Base-by-base conservation (phyloP, 1,139 yeast genomes). In the Protomyces inouyei region DNA sequence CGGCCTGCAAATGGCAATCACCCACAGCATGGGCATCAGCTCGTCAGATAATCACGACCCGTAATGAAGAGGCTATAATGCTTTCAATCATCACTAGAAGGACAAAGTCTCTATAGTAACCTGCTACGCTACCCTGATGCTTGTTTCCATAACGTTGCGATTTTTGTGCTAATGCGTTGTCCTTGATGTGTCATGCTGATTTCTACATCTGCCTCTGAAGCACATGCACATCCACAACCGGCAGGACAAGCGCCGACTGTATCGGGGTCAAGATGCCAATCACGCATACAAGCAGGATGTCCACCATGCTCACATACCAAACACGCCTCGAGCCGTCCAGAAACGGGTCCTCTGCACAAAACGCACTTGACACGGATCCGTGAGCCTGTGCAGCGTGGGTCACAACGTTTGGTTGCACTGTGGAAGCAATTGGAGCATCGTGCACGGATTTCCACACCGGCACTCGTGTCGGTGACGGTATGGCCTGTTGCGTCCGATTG, bases 241-340 rank as follows among this genome's bases (percentile, higher is more conserved):
- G 48, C 48, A 16, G 48, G 48, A 43, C 54, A 25, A n/a, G 28
- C 37, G 1, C 54, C 54, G 12, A 23, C 54, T 32, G 14, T n/a
- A 12, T 16, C 35, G 12, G 37, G 14, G 10, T 23, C 54, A 14
- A 10, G 10, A 28, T 28, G 37, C 54, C 54, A 51, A 5, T 32
- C 36, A 5, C 54, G 54, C 54, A 51, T 51, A 25, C 54, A 51
- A 16, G 54, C 37, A 18, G 54, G 21, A 25, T 51, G 54, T 5
- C 54, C 54, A 16, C 54, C 54, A 25, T 51, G 54, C 21, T 32
- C 37, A 25, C 54, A 51, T 10, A 28, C 54, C 54, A 51, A 51
- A 25, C 54, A 51, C 10, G 37, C 36, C 54, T 28, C 54, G 28
- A 25, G 10, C n/a, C 36, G 37, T n/a, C 54, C 54, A 6, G 36